Conservation (phyloP, 1,284 basidiomycete species). For the Apiotrichum gracile region DNA sequence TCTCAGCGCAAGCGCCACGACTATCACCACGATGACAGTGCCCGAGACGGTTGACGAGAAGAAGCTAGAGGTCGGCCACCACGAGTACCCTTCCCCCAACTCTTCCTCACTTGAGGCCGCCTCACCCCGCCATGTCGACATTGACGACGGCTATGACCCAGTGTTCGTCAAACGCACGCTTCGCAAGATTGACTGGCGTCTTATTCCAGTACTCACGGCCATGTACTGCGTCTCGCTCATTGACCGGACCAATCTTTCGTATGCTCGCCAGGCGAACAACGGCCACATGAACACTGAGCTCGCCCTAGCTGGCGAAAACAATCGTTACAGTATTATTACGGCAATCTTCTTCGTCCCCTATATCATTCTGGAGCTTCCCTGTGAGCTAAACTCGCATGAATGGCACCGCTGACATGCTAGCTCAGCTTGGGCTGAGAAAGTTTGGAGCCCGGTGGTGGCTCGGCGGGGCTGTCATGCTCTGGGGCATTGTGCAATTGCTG, state of each 20-base stretch:
- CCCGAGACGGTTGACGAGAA: neutral
- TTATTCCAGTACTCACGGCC: constrained; percentile 11
- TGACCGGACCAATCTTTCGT: constrained; percentile 22
- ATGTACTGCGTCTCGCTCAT: constrained; percentile 15
- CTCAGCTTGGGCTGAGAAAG: constrained; percentile 22
- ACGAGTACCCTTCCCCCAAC: neutral
- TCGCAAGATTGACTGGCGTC: constrained; percentile 13
- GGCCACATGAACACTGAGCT: constrained; percentile 27
- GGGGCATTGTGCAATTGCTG: constrained; percentile 46
- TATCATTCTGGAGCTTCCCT: constrained; percentile 36
- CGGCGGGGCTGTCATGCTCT: constrained; percentile 21
- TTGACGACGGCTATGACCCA: constrained; percentile 9
- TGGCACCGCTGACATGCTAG: neutral
- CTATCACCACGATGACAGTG: neutral
- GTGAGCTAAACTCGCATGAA: neutral
- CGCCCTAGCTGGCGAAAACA: constrained; percentile 18
- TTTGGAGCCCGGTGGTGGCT: constrained; percentile 18
- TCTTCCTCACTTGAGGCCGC: neutral
- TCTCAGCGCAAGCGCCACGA: too few species aligned
- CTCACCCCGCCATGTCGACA: neutral
- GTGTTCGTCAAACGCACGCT: neutral
- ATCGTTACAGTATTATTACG: constrained; percentile 42
- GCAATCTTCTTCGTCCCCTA: constrained; percentile 44
- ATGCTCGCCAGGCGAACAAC: constrained; percentile 12
- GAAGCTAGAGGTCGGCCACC: neutral